Conservation (phyloP, 1,284 basidiomycete species). For the Laetiporus sulphureus region DNA sequence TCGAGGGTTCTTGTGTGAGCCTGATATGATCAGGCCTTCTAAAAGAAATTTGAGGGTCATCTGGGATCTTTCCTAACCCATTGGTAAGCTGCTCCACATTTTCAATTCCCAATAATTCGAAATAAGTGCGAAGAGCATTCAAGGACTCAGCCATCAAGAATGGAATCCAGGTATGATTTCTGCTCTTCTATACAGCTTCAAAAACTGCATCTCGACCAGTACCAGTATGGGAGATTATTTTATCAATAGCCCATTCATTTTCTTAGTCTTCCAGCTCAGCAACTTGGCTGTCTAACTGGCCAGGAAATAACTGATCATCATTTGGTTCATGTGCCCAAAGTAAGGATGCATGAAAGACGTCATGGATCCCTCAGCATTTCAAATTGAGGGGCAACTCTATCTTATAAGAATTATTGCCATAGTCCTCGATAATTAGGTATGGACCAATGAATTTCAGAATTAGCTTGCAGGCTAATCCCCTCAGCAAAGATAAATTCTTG, state of each 20-base stretch:
- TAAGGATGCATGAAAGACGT: background rate
- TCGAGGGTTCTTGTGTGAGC: background rate
- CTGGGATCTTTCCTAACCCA: background rate
- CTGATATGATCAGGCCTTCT: background rate
- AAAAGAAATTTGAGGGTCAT: background rate
- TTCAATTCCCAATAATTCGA: background rate
- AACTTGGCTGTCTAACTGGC: background rate
- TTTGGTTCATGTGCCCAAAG: background rate
- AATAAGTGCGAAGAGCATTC: background rate
- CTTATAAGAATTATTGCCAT: background rate
- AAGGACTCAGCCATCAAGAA: background rate
- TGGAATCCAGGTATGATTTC: background rate
- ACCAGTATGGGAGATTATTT: background rate
- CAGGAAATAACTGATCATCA: conserved; percentile 1
- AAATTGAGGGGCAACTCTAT: background rate
- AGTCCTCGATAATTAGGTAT: background rate
- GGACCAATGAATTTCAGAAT: conserved; percentile 1
- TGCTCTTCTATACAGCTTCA: background rate
- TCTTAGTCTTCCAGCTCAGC: background rate
- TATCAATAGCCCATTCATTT: background rate
- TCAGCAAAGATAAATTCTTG: background rate
- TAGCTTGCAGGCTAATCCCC: conserved; percentile 2
- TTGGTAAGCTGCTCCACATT: background rate
- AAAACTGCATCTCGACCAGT: background rate
- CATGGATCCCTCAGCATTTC: background rate